A percentile compares a stretch with the other conserved stretches of the same genome.
phyloP scores from a whole-genome alignment of 768 basidiomycete genomes.

The Mycena haematopus region DNA sequence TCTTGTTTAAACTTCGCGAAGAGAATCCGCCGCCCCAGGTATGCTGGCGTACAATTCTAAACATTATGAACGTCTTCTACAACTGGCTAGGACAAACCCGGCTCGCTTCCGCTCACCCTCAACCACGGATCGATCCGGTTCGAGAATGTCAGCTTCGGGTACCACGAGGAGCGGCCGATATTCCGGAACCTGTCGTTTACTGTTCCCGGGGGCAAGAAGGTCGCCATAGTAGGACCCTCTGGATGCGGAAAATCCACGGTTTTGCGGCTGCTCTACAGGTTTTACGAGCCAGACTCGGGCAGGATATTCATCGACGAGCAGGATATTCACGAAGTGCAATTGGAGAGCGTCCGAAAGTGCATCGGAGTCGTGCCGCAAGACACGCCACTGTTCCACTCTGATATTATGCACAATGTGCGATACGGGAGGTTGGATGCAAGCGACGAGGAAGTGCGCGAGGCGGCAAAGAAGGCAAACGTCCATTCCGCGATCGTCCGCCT shows the following conservation, averaged over 20 bases:
- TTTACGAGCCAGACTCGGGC: constrained; percentile 87
- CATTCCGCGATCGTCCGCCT: constrained; percentile 79
- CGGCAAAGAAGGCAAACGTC: constrained; percentile 86
- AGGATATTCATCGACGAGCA: constrained; percentile 89
- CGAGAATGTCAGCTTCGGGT: constrained; percentile 90
- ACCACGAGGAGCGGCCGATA: constrained; percentile 91
- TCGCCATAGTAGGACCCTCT: constrained; percentile 95
- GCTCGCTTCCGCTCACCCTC: constrained; percentile 70
- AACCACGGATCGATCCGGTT: constrained; percentile 90
- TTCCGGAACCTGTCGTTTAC: constrained; percentile 88
- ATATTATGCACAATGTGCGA: constrained; percentile 93
- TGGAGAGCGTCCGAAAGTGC: constrained; percentile 71
- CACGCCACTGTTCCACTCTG: constrained; percentile 95
- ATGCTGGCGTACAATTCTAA: constrained; percentile 17
- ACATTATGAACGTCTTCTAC: neutral
- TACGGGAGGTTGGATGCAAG: constrained; percentile 89
- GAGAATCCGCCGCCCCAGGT: constrained; percentile 78
- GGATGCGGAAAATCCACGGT: constrained; percentile 98
- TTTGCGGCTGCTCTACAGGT: constrained; percentile 91
- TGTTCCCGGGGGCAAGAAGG: constrained; percentile 94
- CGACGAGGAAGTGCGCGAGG: constrained; percentile 89
- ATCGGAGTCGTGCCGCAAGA: constrained; percentile 99
- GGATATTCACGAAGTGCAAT: constrained; percentile 74
- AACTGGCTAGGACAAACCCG: constrained; percentile 65
- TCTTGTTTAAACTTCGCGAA: constrained; percentile 87